These are phyloP conservation scores for Trichomonas gallinae DNA, from an alignment of 208 protist genomes.

Conservation along the genomic window DNA sequence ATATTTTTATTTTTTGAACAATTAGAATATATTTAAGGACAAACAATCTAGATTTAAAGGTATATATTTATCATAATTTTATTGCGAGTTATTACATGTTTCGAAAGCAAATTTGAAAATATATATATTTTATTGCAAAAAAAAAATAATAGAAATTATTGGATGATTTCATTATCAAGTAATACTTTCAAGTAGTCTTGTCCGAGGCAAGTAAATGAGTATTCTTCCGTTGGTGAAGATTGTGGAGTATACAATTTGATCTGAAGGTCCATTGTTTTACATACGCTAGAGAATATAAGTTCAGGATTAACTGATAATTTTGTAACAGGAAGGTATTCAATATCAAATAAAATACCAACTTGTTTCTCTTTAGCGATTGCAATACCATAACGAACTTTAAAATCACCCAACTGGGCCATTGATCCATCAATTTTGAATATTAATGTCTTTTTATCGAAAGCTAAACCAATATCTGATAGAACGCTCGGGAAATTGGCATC, in stretches of 20 bases:
- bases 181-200: not conserved
- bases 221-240: not conserved
- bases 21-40: no score
- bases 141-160: not conserved
- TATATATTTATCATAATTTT: no score
- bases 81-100: no score
- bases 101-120: no score
- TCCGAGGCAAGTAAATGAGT: not conserved
- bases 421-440: not conserved
- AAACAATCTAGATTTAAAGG: no score
- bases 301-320: not conserved
- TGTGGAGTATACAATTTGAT: not conserved
- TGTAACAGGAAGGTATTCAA: not conserved
- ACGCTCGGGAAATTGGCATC: not conserved
- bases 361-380: not conserved
- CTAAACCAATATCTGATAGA: not conserved
- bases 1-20: no score
- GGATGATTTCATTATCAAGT: not conserved
- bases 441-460: not conserved
- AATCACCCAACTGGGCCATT: not conserved
- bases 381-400: slow-evolving; percentile 1
- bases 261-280: not conserved
- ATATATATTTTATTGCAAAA: no score
- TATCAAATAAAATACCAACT: slow-evolving; percentile 9
- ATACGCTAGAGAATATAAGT: not conserved